Base-by-base conservation (phyloP, 1,139 yeast genomes). In the Pichia sp. region DNA sequence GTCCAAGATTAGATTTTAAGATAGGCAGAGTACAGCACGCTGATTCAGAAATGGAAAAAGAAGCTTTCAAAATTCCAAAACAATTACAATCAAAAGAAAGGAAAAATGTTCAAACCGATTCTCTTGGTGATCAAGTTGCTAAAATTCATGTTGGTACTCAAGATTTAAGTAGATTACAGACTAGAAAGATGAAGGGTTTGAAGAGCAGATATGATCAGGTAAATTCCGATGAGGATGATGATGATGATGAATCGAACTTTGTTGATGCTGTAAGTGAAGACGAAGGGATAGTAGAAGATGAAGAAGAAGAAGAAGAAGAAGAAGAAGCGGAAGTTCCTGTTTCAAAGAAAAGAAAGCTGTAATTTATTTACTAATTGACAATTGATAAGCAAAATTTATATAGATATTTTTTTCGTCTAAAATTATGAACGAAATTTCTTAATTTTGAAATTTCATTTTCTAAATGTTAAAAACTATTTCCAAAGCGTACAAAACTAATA, bases 131-230 rank as follows among this genome's bases (percentile, higher is more conserved):
- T 67, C 89, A 92, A 79, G 78, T 92, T 53, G 99, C 97, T 55
- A 87, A 92, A 69, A 80, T 92, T 58, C 98, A 92, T 64, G 84
- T 92, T 66, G 97, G 96, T 67, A 83, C 83, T 66, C 99, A 92
- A 73, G 97, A 92, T 64, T 73, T 94, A 64, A 74, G 78, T 62
- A 83, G 82, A 65, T 69, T 92, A 63, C 98, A 92, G 69, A 90
- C 98, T 11, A 81, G 98, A 70, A 92, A 92, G 79, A 87, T 92
- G 96, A 94, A 94, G 76, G 99, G 98, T 63, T 75, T 92, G 62
- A 94, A 94, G 71, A 73, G 87, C 47, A 81, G 76, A 64, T 89
- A 73, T 56, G 96, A 87, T 61, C 96, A 87, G 66, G 68, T 63
- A 20, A 69, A 65, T 16, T 83, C 73, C 35, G 83, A 76, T 27